Base-by-base conservation (phyloP, 805 yeast genomes). In the Pichia membranifaciens region DNA sequence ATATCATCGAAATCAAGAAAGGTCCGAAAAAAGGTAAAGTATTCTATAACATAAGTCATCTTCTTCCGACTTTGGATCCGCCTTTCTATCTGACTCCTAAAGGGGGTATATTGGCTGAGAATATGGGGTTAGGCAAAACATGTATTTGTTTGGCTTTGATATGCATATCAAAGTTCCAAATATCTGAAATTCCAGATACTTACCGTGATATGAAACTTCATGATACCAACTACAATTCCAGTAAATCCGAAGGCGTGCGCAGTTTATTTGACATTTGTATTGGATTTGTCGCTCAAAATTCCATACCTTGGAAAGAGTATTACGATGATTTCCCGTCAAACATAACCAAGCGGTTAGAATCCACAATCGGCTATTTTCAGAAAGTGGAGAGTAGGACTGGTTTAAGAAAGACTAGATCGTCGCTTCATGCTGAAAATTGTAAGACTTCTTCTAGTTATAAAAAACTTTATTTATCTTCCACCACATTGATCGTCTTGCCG, bases 71-170 rank as follows among this genome's bases (percentile, higher is more conserved):
- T 20, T 18, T 23, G 1, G 49, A 57, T 3, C 79, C 85, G 0
- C 74, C 69, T 18, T 56, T 60, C 3, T 78, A 70, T 52, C 54
- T 54, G 13, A 65, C 79, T 2, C 80, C 85, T 0, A 65, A 75
- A 53, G 85, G 85, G 17, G 86, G 85, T 0, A 77, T 80, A 5
- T 59, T 80, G 15, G 84, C 84, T 1, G 86, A 80, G 49, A 79
- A 79, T 70, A 80, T 80, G 85, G 86, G 86, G 0, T 64, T 79
- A 35, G 86, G 86, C 0, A 80, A 80, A 57, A 80, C 86, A 0
- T 70, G 79, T 42, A 79, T 80, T 5, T 78, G 83, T 54, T 61
- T 81, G 23, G 76, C 81, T 3, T 63, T 80, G 42, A 70, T 83
- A 0, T 75, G 83, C 52, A 55, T 74, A 7, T 74, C 88, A 0